phyloP scores from a whole-genome alignment of 176 grass and related monocot genomes.

The Puccinellia tenuiflora region DNA sequence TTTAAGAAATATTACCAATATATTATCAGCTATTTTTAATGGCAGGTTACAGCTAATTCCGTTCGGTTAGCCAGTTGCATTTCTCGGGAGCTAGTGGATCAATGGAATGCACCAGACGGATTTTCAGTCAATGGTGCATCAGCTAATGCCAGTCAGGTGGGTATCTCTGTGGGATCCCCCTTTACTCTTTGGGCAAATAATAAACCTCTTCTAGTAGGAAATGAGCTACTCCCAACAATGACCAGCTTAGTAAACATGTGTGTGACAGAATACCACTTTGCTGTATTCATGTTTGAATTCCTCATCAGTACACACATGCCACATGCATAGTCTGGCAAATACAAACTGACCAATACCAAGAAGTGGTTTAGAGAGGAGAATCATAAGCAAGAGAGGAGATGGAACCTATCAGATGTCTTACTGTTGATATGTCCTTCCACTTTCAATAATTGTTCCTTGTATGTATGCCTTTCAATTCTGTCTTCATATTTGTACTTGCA shows the following conservation, averaged over 20 bases:
- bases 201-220: neutral
- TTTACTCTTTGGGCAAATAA: neutral
- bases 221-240: neutral
- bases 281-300: neutral
- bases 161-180: neutral
- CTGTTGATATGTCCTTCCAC: neutral
- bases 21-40: conserved; percentile 21
- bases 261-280: neutral
- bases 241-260: neutral
- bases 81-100: conserved; percentile 79
- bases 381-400: neutral
- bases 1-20: neutral
- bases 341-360: neutral
- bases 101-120: conserved; percentile 82
- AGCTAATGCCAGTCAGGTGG: conserved; percentile 88
- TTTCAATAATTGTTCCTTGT: neutral
- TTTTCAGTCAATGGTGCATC: conserved; percentile 93
- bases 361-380: neutral
- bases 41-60: conserved; percentile 76
- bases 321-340: neutral
- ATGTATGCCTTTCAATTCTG: neutral
- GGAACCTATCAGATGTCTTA: neutral
- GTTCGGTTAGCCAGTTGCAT: conserved; percentile 80
- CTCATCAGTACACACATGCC: neutral
- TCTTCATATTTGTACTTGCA: neutral